Evolutionary conservation across 345 rosid species (phyloP).

Genomic region (Sonneratia caseolaris): DNA sequence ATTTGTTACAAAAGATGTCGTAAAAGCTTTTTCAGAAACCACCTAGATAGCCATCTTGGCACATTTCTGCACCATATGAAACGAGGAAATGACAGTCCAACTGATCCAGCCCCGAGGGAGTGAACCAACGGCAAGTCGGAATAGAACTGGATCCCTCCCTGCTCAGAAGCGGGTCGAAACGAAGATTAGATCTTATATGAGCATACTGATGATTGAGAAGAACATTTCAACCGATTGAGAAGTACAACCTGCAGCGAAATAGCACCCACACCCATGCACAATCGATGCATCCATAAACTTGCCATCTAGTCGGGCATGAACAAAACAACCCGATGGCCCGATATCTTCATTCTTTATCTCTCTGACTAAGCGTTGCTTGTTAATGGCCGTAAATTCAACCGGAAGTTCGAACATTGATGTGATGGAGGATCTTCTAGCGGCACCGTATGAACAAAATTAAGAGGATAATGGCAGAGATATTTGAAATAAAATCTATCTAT

Average conservation of each 20-base stretch:
- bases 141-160: constrained; percentile 30
- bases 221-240: not conserved
- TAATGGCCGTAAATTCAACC: too few relatives aligned
- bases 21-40: too few relatives aligned
- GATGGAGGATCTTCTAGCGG: too few relatives aligned
- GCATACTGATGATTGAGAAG: not conserved
- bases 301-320: constrained; percentile 84
- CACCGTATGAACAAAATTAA: too few relatives aligned
- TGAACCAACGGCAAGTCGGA: constrained; percentile 39
- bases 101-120: constrained; percentile 46
- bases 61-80: too few relatives aligned
- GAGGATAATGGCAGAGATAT: too few relatives aligned
- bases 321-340: not conserved
- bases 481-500: too few relatives aligned
- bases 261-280: constrained; percentile 51
- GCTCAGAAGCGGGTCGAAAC: constrained; percentile 25
- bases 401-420: too few relatives aligned
- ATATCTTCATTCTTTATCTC: not conserved
- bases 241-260: constrained; percentile 44
- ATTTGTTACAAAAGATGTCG: too few relatives aligned
- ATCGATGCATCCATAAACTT: constrained; percentile 57
- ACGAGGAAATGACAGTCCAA: too few relatives aligned
- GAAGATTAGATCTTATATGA: not conserved
- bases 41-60: too few relatives aligned
- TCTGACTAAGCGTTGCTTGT: too few relatives aligned